Evolutionary conservation across 179 eudicot species (phyloP), one percentile per base, ranked within the genome.

Genomic region (Heliamphora pulchella): DNA sequence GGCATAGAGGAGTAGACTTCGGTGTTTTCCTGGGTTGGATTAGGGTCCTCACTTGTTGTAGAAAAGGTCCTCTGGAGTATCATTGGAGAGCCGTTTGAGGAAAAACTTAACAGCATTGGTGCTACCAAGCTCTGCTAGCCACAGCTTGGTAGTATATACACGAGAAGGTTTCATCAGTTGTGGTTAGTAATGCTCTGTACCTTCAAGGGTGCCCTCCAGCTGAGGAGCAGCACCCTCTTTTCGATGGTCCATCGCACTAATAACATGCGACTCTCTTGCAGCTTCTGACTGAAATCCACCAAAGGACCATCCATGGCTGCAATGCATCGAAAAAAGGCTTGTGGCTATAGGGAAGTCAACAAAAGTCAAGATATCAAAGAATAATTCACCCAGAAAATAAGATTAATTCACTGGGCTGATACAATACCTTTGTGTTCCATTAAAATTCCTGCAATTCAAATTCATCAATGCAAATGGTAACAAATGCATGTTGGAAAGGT

Each of bases 181-280:
- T 66, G 62, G 39, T 54, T 43, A 78, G 65, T 53, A 65, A 65
- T 50, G 73, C 66, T 15, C 31, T 53, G 15, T 50, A n/a, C 31
- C 57, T 78, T 64, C 10, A 55, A n/a, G 55, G 64, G 68, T 72
- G 81, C 75, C 39, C 75, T 81, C 76, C 80, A 76, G 80, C 80
- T 76, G n/a, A 65, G 43, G 62, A 18, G 53, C 62, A 65, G 47
- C 73, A 43, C 44, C 74, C 71, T 74, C 31, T 80, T 83, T 61
- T 63, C 57, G 55, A 69, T 74, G 77, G 75, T 82, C 80, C 75
- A 79, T 75, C n/a, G 62, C 59, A 66, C 44, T 57, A 17, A 39
- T n/a, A 47, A 70, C 63, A 76, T 51, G 31, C 78, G 74, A 65
- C 85, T 53, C 59, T 11, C 70, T 74, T 55, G 69, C 46, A 62